Percentiles rank a stretch among this genome's conserved stretches.
phyloP scores from a whole-genome alignment of 2,329 filamentous ascomycete species.

The Aspergillus jensenii region DNA sequence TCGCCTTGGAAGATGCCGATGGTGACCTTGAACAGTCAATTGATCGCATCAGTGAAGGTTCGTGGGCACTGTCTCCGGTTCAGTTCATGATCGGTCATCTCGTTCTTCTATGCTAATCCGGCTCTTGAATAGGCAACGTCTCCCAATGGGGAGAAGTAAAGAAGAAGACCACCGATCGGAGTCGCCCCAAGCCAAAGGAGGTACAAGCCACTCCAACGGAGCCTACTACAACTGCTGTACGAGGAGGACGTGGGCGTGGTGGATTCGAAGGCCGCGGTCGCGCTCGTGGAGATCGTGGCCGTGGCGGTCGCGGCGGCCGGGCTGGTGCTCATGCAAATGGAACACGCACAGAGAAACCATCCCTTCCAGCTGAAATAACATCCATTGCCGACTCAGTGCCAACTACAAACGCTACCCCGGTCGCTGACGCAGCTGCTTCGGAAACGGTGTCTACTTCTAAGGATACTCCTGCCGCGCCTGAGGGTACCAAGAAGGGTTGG shows the following conservation, averaged over 20 bases:
- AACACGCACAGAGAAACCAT: slow-evolving; percentile 37
- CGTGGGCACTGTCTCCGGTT: neutral
- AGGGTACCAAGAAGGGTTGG: slow-evolving; percentile 56
- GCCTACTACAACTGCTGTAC: slow-evolving; percentile 32
- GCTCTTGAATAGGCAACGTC: slow-evolving; percentile 42
- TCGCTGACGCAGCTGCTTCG: slow-evolving; percentile 18
- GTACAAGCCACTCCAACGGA: slow-evolving; percentile 35
- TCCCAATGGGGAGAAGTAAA: slow-evolving; percentile 55
- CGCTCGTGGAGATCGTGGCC: slow-evolving; percentile 49
- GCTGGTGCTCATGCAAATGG: slow-evolving; percentile 45
- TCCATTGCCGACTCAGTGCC: slow-evolving; percentile 26
- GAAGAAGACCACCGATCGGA: slow-evolving; percentile 50
- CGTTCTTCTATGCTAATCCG: slow-evolving; percentile 6
- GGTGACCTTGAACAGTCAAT: slow-evolving; percentile 50
- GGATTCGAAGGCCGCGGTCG: slow-evolving; percentile 47
- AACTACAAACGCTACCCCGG: slow-evolving; percentile 24
- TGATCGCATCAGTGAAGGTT: slow-evolving; percentile 54
- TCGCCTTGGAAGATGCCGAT: slow-evolving; percentile 77
- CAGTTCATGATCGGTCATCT: neutral
- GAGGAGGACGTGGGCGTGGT: slow-evolving; percentile 48
- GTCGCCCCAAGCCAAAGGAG: slow-evolving; percentile 49
- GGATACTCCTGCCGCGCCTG: slow-evolving; percentile 30
- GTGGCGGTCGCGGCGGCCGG: slow-evolving; percentile 48
- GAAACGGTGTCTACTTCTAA: slow-evolving; percentile 19
- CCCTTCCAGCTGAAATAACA: slow-evolving; percentile 12